Evolutionary conservation across 139 green algal species (phyloP), one percentile per base, ranked within the genome.

Genomic region (Zygnema circumcarinatum): DNA sequence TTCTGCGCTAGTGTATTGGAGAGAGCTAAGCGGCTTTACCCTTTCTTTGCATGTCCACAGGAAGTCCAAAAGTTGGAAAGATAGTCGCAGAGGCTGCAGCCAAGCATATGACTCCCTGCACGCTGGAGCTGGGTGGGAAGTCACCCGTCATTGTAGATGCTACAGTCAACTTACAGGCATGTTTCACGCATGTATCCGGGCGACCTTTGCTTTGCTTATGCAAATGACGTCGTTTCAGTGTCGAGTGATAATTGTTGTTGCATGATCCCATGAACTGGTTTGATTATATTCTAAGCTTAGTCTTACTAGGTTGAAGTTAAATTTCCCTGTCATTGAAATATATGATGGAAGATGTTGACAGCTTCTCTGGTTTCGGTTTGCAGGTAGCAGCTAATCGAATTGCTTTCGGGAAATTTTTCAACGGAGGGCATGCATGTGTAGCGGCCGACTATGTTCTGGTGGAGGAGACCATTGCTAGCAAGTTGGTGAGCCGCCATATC

Each of bases 81-180:
- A 85, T 1, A 22, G 67, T 91, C 22, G 0, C 47, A 40, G 42
- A 38, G 25, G 87, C 87, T 20, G 87, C 87, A 32, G 87, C 87
- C 0, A 74, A 92, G 86, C 88, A 92, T 52, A 41, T 92, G n/a
- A 88, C 84, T 25, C 84, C 84, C 25, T 79, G 69, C 29, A 79
- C 74, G 1, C 76, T 93, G 36, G 90, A 93, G 78, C 62, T 93
- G 7, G 90, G 90, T 11, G 90, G 90, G 1, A 93, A 93, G 79
- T 88, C 80, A 52, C 90, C 90, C 32, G 78, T 81, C 2, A 54
- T 88, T 22, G 88, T 93, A 3, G 78, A 89, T 38, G 38, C 40
- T 33, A 67, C 38, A 21, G 76, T 72, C 2, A 79, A 93, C 52
- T n/a, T 91, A 2, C 29, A 89, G 35, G 79, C 89, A 52, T 41